Evolutionary conservation across 2,329 filamentous ascomycete genomes (phyloP), one percentile per base, ranked within the genome.

Genomic region (Teratosphaeria zuluensis): DNA sequence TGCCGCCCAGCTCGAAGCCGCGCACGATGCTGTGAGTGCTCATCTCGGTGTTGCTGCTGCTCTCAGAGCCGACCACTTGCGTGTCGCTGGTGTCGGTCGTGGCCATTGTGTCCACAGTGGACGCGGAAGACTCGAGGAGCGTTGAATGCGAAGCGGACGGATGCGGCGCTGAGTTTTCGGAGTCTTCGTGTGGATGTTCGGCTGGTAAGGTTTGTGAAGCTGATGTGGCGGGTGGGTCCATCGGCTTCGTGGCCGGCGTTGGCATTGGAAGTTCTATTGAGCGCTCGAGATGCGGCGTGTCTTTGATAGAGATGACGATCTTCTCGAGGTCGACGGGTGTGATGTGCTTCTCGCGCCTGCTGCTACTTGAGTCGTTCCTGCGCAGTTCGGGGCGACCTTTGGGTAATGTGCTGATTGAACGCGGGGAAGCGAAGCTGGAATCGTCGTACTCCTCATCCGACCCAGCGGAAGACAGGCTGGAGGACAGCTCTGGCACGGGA

Each of bases 271-370:
- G 73, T 55, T 80, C 76, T 42, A 84, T 73, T 4, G 83, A 82
- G 42, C 42, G 42, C 68, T 83, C 79, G 24, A 92, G 78, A 53
- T 81, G 81, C 73, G 85, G 85, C 75, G 89, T 90, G 74, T 94
- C 88, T 74, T 95, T 89, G 71, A 96, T 96, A 46, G 87, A 90
- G 58, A 89, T 84, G 51, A 96, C 90, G 83, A 97, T 95, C 77
- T 95, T 95, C 75, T 96, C 90, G 32, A 97, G 81, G 67, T 94
- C 89, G 69, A 90, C 83, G 6, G 92, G 90, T n/a, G 91, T 95
- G 65, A 96, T 92, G 75, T 96, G 92, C 69, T 89, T 88, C 64
- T 94, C 89, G 58, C 80, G 84, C 61, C 54, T 64, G 72, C 83
- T 81, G 71, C 70, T 83, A 68, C 80, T 85, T 11, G 87, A 92